These are phyloP conservation scores for Dactylis glomerata DNA, from an alignment of 176 grass and related monocot genomes.

Conservation along the genomic window DNA sequence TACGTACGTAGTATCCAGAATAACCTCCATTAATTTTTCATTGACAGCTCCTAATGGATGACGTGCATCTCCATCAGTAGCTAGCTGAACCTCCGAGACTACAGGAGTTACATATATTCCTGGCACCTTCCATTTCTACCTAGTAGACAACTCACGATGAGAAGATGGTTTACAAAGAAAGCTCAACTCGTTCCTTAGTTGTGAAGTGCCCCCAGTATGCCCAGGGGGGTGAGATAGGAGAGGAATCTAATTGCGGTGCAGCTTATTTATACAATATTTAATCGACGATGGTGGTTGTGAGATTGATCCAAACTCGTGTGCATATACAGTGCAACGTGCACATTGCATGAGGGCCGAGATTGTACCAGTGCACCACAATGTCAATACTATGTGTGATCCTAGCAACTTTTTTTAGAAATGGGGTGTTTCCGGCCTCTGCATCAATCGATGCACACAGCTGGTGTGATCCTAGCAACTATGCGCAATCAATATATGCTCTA, in stretches of 20 bases:
- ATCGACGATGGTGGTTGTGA: no score
- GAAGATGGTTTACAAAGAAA: not conserved
- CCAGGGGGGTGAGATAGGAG: not conserved
- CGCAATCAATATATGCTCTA: not conserved
- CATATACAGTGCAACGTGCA: not conserved
- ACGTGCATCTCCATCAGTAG: no score
- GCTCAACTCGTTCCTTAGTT: not conserved
- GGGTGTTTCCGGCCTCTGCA: no score
- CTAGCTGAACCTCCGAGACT: no score
- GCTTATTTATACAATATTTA: no score
- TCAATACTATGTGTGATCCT: not conserved
- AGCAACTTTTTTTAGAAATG: no score
- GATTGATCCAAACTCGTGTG: not conserved
- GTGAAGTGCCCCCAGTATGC: not conserved
- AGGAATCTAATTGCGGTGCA: not conserved
- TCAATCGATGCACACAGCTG: no score
- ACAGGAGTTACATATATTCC: not conserved
- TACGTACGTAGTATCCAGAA: no score
- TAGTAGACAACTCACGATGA: not conserved
- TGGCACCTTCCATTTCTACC: not conserved
- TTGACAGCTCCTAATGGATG: no score
- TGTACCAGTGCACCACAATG: not conserved
- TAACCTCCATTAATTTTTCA: no score
- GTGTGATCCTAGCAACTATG: not conserved
- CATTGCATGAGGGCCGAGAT: not conserved